Evolutionary conservation across 108 stramenopile species (phyloP), one percentile per base, ranked within the genome.

Genomic region (Seminavis robusta): DNA sequence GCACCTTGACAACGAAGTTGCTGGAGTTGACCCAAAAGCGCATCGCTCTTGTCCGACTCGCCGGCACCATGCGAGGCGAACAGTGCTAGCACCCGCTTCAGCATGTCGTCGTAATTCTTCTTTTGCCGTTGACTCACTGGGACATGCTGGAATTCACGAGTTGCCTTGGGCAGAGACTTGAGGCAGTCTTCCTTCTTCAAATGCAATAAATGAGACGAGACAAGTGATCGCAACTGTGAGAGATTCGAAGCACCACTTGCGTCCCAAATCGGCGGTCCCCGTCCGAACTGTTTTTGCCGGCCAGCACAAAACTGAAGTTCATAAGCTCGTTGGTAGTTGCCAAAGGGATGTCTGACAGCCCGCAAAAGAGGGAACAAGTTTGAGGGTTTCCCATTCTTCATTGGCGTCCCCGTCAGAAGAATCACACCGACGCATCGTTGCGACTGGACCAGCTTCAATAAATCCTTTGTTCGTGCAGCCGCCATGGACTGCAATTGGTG

Each of bases 171-270:
- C 37, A 94, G 50, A 16, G 80, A 74, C 30, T 68, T 71, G 26
- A 94, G 62, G 52, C 81, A 85, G 45, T 86, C 77, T n/a, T 94
- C 86, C 69, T 94, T 94, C 11, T 88, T 87, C 71, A 80, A 73
- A 33, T 86, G 71, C 17, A 94, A 67, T 21, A 87, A 57, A 46
- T 86, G 83, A n/a, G 85, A 84, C 23, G 71, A 40, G 2, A 76
- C 57, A 41, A 67, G 52, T 31, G 32, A 47, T 3, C 71, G 48
- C 37, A 87, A 54, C 47, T 77, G 75, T 11, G 59, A 36, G 20
- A 80, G 49, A 60, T 83, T 83, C 23, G 77, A 66, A 26, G 61
- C 38, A 0, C 81, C 79, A 46, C 30, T 72, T 16, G 79, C 76
- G 52, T 77, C 63, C 91, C 91, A 89, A 11, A 79, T 58, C 27